Percentiles rank a stretch among this genome's conserved stretches.
Evolutionary conservation across 1,139 yeast genomes (phyloP).

Genomic region (Saccharomyces pastorianus): DNA sequence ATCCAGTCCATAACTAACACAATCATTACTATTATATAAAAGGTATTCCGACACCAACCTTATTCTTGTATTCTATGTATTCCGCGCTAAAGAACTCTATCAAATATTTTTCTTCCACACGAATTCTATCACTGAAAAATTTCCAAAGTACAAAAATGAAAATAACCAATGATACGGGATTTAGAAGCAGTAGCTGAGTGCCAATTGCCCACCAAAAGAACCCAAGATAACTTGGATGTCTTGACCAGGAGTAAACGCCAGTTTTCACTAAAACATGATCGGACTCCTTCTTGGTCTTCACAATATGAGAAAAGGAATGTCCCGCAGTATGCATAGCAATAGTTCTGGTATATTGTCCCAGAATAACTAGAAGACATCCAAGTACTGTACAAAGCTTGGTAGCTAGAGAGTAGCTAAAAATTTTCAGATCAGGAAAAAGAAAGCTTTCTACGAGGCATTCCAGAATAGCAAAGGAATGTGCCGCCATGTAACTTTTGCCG

Average conservation of each 20-base stretch:
- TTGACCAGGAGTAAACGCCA: constrained; percentile 57
- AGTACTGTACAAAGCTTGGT: constrained; percentile 20
- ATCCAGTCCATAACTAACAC: neutral
- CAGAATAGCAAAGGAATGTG: constrained; percentile 47
- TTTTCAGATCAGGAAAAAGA: constrained; percentile 34
- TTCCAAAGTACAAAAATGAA: constrained; percentile 47
- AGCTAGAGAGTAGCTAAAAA: constrained; percentile 6
- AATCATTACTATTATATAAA: constrained; percentile 35
- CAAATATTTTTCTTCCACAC: constrained; percentile 59
- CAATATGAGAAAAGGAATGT: constrained; percentile 75
- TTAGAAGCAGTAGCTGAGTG: constrained; percentile 60
- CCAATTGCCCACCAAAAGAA: constrained; percentile 94
- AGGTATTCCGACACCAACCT: constrained; percentile 56
- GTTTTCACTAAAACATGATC: constrained; percentile 60
- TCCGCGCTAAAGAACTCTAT: constrained; percentile 60
- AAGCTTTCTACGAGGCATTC: constrained; percentile 40
- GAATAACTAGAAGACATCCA: constrained; percentile 43
- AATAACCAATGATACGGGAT: constrained; percentile 46
- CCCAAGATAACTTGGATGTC: constrained; percentile 92
- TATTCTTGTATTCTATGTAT: constrained; percentile 46
- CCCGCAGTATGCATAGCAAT: constrained; percentile 84
- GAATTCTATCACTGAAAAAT: constrained; percentile 63
- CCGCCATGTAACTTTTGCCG: constrained; percentile 54
- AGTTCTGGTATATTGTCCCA: constrained; percentile 65
- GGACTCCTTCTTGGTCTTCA: constrained; percentile 45